Percentiles rank a stretch among this genome's conserved stretches.
Evolutionary conservation across 192 early-diverging fungal genomes (phyloP).

Genomic region (Backusella luteola): DNA sequence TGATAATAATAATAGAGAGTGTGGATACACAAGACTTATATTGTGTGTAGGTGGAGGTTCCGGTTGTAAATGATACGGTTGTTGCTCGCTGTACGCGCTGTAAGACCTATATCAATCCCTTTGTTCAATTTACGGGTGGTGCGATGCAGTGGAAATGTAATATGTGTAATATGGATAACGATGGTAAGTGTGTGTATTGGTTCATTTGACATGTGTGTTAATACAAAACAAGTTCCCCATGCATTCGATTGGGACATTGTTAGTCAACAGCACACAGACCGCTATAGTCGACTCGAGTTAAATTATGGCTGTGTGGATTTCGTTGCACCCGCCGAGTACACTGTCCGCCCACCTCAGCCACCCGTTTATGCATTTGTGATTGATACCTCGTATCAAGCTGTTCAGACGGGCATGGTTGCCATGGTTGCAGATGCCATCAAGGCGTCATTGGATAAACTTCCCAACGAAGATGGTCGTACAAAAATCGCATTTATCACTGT

Average conservation of each 20-base stretch:
- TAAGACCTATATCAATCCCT: slow-evolving; percentile 94
- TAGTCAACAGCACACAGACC: slow-evolving; percentile 76
- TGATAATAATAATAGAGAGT: slow-evolving; percentile 33
- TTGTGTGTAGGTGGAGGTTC: slow-evolving; percentile 10
- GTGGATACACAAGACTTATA: neutral
- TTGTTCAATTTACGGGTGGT: slow-evolving; percentile 83
- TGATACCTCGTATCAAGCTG: slow-evolving; percentile 86
- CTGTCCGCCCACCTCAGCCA: slow-evolving; percentile 66
- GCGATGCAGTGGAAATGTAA: slow-evolving; percentile 93
- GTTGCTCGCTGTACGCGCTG: slow-evolving; percentile 88
- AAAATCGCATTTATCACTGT: slow-evolving; percentile 87
- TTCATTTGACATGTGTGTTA: neutral
- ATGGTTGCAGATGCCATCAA: slow-evolving; percentile 67
- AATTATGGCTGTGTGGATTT: slow-evolving; percentile 89
- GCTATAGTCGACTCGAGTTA: slow-evolving; percentile 82
- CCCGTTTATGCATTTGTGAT: slow-evolving; percentile 89
- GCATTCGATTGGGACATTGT: slow-evolving; percentile 84
- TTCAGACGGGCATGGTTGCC: slow-evolving; percentile 80
- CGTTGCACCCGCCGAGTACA: slow-evolving; percentile 71
- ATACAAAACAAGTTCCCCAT: slow-evolving; percentile 45
- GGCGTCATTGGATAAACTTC: slow-evolving; percentile 61
- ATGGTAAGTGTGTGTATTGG: slow-evolving; percentile 40
- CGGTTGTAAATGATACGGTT: slow-evolving; percentile 62
- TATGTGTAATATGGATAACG: slow-evolving; percentile 86
- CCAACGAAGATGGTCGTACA: slow-evolving; percentile 44